phyloP scores from a whole-genome alignment of 345 rosid genomes.

The Eucalyptus polybractea region DNA sequence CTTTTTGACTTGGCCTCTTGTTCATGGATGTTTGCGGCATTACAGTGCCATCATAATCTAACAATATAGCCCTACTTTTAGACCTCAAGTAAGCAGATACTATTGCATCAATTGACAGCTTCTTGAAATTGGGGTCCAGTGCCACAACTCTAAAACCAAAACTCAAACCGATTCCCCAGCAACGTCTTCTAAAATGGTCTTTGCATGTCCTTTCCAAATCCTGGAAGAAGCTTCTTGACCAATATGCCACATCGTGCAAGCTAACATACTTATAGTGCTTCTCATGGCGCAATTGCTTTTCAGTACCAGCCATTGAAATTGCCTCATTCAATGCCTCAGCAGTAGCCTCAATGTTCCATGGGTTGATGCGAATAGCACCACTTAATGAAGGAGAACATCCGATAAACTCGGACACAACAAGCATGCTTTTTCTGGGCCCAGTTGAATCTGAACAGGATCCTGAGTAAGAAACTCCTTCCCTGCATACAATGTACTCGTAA shows the following conservation, averaged over 20 bases:
- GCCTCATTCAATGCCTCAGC: conserved; percentile 75
- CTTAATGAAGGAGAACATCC: conserved; percentile 83
- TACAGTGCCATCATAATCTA: conserved; percentile 70
- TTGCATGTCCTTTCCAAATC: conserved; percentile 67
- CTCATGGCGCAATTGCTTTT: conserved; percentile 82
- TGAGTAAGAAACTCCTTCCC: conserved; percentile 43
- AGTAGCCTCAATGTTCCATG: conserved; percentile 62
- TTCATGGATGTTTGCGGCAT: conserved; percentile 63
- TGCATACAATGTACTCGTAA: conserved; percentile 56
- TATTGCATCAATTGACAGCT: conserved; percentile 39
- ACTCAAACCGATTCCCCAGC: conserved; percentile 73
- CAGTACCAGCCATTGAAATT: conserved; percentile 44
- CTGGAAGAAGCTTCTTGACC: conserved; percentile 66
- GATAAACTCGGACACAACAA: conserved; percentile 70
- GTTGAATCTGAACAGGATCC: conserved; percentile 16
- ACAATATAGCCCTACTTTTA: conserved; percentile 46
- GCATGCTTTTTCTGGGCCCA: conserved; percentile 57
- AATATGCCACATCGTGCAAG: conserved; percentile 67
- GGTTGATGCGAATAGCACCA: conserved; percentile 68
- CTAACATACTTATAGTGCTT: conserved; percentile 81
- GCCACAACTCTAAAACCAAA: conserved; percentile 74
- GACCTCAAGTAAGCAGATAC: conserved; percentile 45
- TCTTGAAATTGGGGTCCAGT: conserved; percentile 58
- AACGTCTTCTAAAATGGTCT: conserved; percentile 58
- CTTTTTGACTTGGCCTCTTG: conserved; percentile 38